phyloP scores from a whole-genome alignment of 176 grass and related monocot genomes.

The Musa itinerans region DNA sequence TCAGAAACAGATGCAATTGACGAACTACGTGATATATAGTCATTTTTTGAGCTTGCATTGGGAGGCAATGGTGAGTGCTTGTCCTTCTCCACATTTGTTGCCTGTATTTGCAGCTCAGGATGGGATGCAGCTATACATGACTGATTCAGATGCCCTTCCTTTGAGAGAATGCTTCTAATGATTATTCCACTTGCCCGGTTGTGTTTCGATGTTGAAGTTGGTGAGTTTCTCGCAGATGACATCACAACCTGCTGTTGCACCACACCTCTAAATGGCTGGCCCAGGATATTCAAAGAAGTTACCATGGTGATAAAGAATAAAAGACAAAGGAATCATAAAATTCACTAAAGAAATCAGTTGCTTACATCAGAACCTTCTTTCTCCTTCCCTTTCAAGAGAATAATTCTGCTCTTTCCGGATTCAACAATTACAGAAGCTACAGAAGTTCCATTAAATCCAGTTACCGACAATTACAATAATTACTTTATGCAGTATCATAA shows the following conservation, averaged over 20 bases:
- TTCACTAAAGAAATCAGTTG: neutral
- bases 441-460: conserved; percentile 35
- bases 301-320: conserved; percentile 1
- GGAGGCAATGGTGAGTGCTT: conserved; percentile 45
- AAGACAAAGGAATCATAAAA: conserved; percentile 18
- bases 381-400: conserved; percentile 74
- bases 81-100: conserved; percentile 46
- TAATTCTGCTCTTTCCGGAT: conserved; percentile 63
- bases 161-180: conserved; percentile 65
- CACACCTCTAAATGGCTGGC: conserved; percentile 43
- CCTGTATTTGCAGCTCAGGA: conserved; percentile 39
- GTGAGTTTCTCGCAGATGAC: conserved; percentile 28
- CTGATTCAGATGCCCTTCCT: conserved; percentile 33
- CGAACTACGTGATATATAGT: conserved; percentile 21
- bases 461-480: conserved; percentile 22
- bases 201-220: conserved; percentile 43
- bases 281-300: conserved; percentile 9
- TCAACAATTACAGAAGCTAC: conserved; percentile 38
- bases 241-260: conserved; percentile 31
- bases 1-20: conserved; percentile 28
- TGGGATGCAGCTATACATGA: conserved; percentile 30
- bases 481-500: neutral
- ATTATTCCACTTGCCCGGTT: conserved; percentile 56
- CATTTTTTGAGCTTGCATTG: conserved; percentile 36
- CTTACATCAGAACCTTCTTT: conserved; percentile 67